phyloP scores from a whole-genome alignment of 306 rosid species.

The Oxytropis ochrocephala region DNA sequence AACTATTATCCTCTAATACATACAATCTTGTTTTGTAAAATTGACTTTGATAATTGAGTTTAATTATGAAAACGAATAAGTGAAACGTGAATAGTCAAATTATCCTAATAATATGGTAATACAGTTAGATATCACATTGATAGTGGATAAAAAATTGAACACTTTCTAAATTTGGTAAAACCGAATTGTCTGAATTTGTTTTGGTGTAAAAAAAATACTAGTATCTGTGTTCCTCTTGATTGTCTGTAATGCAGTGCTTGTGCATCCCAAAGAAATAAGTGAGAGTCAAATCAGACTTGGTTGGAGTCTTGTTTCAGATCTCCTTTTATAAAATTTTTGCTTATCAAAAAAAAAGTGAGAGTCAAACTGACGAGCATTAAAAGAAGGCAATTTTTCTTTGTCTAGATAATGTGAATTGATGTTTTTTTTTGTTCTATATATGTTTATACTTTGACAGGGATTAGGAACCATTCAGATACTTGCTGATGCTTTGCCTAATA shows the following conservation, averaged over 20 bases:
- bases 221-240: neutral
- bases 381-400: neutral
- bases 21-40: constrained; percentile 4
- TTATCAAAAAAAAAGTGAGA: too few species aligned
- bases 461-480: constrained; percentile 78
- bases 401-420: neutral
- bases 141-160: neutral
- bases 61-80: neutral
- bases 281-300: too few species aligned
- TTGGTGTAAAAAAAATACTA: neutral
- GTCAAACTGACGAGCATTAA: neutral
- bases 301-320: too few species aligned
- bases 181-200: neutral
- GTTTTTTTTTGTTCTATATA: constrained; percentile 8
- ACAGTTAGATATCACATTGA: neutral
- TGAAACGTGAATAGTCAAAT: neutral
- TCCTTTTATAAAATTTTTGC: too few species aligned
- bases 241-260: neutral
- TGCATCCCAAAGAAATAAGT: neutral
- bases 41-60: neutral
- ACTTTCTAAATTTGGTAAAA: neutral
- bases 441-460: constrained; percentile 51
- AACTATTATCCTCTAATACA: too few species aligned
- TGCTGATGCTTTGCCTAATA: constrained; percentile 90
- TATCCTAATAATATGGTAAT: neutral